phyloP scores from a whole-genome alignment of 352 stramenopile genomes.

The Pythium plurisporium region DNA sequence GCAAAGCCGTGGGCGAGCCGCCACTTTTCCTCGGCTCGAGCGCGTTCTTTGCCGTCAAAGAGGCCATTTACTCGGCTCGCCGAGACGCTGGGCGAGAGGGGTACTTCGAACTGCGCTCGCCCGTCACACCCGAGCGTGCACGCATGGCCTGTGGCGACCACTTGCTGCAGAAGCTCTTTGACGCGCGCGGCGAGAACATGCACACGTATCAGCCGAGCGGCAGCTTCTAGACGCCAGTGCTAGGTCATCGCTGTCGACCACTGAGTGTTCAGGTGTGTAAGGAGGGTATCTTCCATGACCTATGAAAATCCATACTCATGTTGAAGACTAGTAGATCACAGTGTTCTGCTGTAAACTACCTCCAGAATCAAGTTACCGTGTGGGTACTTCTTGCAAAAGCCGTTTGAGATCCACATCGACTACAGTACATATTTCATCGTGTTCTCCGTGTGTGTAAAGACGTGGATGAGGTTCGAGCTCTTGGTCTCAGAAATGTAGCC shows the following conservation, averaged over 20 bases:
- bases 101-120: conserved; percentile 72
- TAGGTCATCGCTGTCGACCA: no score
- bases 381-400: no score
- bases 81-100: conserved; percentile 49
- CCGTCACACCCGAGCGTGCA: conserved; percentile 76
- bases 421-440: no score
- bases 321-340: no score
- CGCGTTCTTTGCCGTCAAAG: conserved; percentile 95
- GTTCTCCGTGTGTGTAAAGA: no score
- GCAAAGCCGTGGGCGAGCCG: conserved; percentile 95
- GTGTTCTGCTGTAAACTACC: no score
- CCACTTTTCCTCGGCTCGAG: conserved; percentile 93
- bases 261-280: no score
- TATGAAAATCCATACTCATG: no score
- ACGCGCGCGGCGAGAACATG: conserved; percentile 54
- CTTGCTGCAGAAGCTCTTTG: conserved; percentile 68
- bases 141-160: conserved; percentile 79
- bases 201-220: conserved; percentile 52
- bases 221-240: conserved; percentile 67
- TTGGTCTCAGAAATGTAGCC: not conserved
- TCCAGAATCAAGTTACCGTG: no score
- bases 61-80: conserved; percentile 88
- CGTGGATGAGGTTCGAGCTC: no score
- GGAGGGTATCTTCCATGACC: no score
- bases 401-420: no score